Evolutionary conservation across 768 basidiomycete genomes (phyloP), one percentile per base, ranked within the genome.

Genomic region (Filobasidium wieringae): DNA sequence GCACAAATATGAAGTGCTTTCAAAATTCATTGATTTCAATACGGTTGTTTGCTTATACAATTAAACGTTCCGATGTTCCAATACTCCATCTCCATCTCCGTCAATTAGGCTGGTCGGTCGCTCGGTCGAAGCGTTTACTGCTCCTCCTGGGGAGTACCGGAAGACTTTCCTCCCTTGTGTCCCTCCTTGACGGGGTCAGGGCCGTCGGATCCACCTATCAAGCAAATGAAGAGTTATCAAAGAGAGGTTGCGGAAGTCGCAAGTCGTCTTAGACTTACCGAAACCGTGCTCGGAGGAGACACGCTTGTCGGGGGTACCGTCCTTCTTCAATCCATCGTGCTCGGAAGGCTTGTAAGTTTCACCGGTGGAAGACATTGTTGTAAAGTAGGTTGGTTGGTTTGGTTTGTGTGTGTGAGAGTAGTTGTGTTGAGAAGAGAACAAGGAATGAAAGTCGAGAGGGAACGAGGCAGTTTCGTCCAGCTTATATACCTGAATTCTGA

Each of bases 281-380:
- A 73, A 71, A 61, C 75, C 76, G 69, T 76, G 75, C 60, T 76
- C 75, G 22, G 65, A 63, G 33, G 60, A 67, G 15, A 72, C 60
- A 22, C 76, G 63, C 70, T 76, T 71, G 68, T 76, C 76, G 24
- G 75, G 74, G 29, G 64, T 66, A 41, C 71, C 71, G 60, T 75
- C 72, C 67, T 73, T 60, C 62, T 68, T 71, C 43, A 72, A 58
- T 31, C 73, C 73, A 45, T 65, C 74, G 68, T 74, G 72, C 67
- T 74, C 75, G 54, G 68, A 59, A 29, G 75, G 75, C 70, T 74
- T 74, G 72, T 74, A 75, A 55, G 69, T 69, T 55, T 55, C 50
- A 37, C 49, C 54, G 33, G 37, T 58, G 29, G 59, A 54, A 63
- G 71, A 72, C 68, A 70, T 70, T 43, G 27, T 62, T 63, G 55